phyloP scores from a whole-genome alignment of 1,139 yeast genomes.

The Sugiyamaella japonica region DNA sequence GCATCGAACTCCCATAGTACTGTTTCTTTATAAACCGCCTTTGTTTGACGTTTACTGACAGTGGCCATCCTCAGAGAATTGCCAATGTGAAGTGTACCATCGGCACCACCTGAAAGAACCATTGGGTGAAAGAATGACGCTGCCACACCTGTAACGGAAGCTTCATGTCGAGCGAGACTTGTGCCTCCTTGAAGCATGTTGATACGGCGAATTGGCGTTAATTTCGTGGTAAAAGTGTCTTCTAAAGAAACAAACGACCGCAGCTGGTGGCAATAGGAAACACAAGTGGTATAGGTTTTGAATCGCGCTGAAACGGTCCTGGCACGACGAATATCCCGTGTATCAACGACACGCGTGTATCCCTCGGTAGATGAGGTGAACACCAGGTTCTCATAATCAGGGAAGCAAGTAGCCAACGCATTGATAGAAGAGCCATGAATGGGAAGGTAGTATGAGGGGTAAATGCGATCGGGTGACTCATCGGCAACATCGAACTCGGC shows the following conservation, averaged over 20 bases:
- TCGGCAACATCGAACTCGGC: slow-evolving; percentile 57
- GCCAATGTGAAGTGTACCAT: slow-evolving; percentile 53
- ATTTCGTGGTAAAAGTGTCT: slow-evolving; percentile 43
- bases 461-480: slow-evolving; percentile 19
- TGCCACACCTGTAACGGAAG: slow-evolving; percentile 44
- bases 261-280: slow-evolving; percentile 44
- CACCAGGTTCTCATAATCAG: slow-evolving; percentile 45
- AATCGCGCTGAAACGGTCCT: slow-evolving; percentile 41
- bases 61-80: slow-evolving; percentile 47
- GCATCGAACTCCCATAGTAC: slow-evolving; percentile 33
- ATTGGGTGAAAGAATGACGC: slow-evolving; percentile 59
- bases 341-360: slow-evolving; percentile 46
- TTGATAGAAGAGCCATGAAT: slow-evolving; percentile 55
- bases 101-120: slow-evolving; percentile 58
- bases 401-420: slow-evolving; percentile 47
- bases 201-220: slow-evolving; percentile 41
- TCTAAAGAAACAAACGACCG: slow-evolving; percentile 46
- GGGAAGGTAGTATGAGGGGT: slow-evolving; percentile 53
- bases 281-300: slow-evolving; percentile 37
- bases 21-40: slow-evolving; percentile 34
- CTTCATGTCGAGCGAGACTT: slow-evolving; percentile 43
- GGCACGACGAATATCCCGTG: slow-evolving; percentile 45
- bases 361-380: slow-evolving; percentile 53
- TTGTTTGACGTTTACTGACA: slow-evolving; percentile 44
- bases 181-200: slow-evolving; percentile 40